A percentile compares a stretch with the other conserved stretches of the same genome.
phyloP scores from a whole-genome alignment of 257 asterid genomes.

The Echium plantagineum region DNA sequence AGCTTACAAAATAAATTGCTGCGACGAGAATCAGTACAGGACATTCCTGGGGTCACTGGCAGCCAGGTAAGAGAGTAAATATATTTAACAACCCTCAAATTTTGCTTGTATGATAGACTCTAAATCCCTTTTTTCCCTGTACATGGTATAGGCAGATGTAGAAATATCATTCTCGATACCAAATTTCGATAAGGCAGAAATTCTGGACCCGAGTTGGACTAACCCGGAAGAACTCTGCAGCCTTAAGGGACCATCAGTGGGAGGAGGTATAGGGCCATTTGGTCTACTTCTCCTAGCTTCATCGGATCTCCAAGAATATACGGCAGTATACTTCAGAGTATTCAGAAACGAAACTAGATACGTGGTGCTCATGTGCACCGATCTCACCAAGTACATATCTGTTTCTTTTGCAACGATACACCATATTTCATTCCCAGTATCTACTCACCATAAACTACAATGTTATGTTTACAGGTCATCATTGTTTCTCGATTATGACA shows the following conservation, averaged over 20 bases:
- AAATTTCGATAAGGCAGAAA: slow-evolving; percentile 16
- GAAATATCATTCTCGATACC: slow-evolving; percentile 10
- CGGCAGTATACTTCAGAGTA: slow-evolving; percentile 29
- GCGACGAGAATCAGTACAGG: slow-evolving; percentile 12
- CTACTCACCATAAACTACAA: background rate
- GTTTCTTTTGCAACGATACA: background rate
- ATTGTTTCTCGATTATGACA: slow-evolving; percentile 16
- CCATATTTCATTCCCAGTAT: background rate
- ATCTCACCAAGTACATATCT: slow-evolving; percentile 21
- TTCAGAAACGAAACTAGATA: slow-evolving; percentile 16
- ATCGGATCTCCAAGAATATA: slow-evolving; percentile 18
- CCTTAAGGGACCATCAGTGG: slow-evolving; percentile 16
- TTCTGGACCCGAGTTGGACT: slow-evolving; percentile 18
- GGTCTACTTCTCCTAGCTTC: slow-evolving; percentile 27
- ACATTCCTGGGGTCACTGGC: background rate
- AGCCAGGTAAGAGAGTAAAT: background rate
- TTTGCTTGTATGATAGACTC: background rate
- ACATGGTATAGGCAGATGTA: slow-evolving; percentile 24
- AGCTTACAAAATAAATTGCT: background rate
- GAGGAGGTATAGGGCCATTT: slow-evolving; percentile 24
- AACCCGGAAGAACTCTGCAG: slow-evolving; percentile 27
- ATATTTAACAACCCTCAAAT: background rate
- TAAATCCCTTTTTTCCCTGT: background rate
- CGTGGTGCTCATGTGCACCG: slow-evolving; percentile 35
- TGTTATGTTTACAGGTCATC: slow-evolving; percentile 15